Conservation (phyloP, 345 rosid species). For the Excoecaria cochinchinensis region DNA sequence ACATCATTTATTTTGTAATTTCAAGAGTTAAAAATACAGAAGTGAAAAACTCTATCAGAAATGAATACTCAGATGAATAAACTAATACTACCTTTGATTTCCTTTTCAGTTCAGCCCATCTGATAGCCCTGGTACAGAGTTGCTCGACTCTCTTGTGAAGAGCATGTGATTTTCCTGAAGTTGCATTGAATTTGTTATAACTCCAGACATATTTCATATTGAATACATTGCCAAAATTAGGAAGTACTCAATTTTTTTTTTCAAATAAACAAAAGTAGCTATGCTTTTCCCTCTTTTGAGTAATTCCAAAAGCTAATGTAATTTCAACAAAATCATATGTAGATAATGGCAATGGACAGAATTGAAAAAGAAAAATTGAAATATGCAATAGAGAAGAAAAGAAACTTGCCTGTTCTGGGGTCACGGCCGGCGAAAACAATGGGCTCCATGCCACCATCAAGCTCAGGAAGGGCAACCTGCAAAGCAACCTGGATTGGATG, state of each 20-base stretch:
- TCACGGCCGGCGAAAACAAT: constrained; percentile 97
- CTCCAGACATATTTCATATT: background rate
- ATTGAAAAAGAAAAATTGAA: background rate
- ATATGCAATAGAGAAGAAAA: background rate
- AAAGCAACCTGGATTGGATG: constrained; percentile 99
- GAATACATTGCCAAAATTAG: background rate
- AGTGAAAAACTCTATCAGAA: too few relatives aligned
- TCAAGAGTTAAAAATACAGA: too few relatives aligned
- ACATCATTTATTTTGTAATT: too few relatives aligned
- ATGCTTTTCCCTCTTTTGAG: background rate
- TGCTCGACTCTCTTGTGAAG: constrained; percentile 99
- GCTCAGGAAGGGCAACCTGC: constrained; percentile 97
- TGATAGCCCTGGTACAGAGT: constrained; percentile 91
- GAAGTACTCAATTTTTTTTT: background rate
- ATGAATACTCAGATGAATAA: background rate
- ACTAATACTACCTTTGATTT: constrained; percentile 84
- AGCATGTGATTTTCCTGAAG: constrained; percentile 95
- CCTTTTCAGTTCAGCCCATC: constrained; percentile 90
- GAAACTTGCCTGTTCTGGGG: constrained; percentile 78
- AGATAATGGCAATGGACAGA: too few relatives aligned
- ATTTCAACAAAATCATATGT: background rate
- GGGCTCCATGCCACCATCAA: constrained; percentile 98
- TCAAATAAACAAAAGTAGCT: background rate
- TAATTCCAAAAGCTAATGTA: background rate
- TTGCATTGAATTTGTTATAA: constrained; percentile 15